Base-by-base conservation (phyloP, 2,329 filamentous ascomycete genomes). In the Aspergillus japonicus region DNA sequence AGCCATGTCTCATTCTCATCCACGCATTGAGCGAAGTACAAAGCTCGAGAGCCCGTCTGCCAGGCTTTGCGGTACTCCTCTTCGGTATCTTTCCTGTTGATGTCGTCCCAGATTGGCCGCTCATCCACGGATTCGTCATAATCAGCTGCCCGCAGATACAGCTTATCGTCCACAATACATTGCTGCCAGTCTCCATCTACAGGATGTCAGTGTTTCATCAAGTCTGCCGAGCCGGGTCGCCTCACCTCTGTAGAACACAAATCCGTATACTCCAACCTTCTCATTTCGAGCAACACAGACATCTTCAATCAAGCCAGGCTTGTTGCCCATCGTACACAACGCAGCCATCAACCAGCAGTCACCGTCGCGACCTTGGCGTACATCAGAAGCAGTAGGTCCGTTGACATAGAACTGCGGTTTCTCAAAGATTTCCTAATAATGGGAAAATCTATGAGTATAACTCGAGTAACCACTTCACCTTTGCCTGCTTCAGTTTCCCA, bases 261-360 rank as follows among this genome's bases (percentile, higher is more conserved):
- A 95, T 1, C 91, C 91, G 66, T 95, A 95, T 1, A 94, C 90
- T 12, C 91, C 91, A 3, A 92, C 85, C 33, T 85, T 81, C 70
- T 90, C 85, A 65, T 95, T 85, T 12, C 85, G 83, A 5, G 85
- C 87, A 51, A 95, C 88, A 64, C 90, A 95, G 8, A 92, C 80
- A 56, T 80, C 83, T 72, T 92, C 86, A 56, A 95, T 90, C 62
- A 93, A 74, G 0, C 85, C 87, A 21, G 84, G 77, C 73, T 90
- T 90, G 70, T 91, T 91, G 65, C 86, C 88, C 62, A 96, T 82
- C 0, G 90, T 91, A 62, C 88, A 91, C 47, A 96, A 75, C 1
- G 90, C 89, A 6, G 92, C 89, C 79, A 96, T 87, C 59, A 95
- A 85, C 91, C 91, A 96, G 73, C 92, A 96, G 70, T 96, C 90